These are phyloP conservation scores for Penicillium lagena DNA, from an alignment of 495 filamentous ascomycete species.

Conservation along the genomic window DNA sequence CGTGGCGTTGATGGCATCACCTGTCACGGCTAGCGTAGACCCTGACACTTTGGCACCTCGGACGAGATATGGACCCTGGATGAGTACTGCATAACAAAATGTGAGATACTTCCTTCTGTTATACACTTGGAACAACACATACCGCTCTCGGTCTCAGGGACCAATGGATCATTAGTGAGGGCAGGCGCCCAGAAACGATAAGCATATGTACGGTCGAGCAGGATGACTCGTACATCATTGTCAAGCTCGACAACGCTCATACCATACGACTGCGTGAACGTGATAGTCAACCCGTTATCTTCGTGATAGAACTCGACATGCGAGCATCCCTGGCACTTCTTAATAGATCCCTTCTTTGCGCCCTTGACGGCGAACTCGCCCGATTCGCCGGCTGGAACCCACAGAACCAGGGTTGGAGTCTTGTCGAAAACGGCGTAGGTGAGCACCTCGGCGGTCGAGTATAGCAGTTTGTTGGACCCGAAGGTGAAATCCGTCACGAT, in stretches of 20 bases:
- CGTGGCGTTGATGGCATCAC: slow-evolving; percentile 59
- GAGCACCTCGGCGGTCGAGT: slow-evolving; percentile 55
- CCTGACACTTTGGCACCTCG: slow-evolving; percentile 47
- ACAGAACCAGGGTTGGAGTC: slow-evolving; percentile 44
- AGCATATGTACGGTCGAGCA: slow-evolving; percentile 46
- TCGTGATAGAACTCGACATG: slow-evolving; percentile 29
- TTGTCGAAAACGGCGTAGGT: slow-evolving; percentile 45
- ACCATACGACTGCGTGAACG: slow-evolving; percentile 38
- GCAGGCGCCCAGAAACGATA: slow-evolving; percentile 53
- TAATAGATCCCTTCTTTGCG: slow-evolving; percentile 29
- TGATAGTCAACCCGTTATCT: slow-evolving; percentile 26
- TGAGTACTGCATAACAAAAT: slow-evolving; percentile 39
- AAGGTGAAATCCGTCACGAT: slow-evolving; percentile 52
- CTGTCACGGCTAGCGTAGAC: slow-evolving; percentile 47
- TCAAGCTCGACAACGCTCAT: slow-evolving; percentile 42
- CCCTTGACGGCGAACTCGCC: slow-evolving; percentile 49
- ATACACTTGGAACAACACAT: slow-evolving; percentile 3
- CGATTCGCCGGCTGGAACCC: slow-evolving; percentile 46
- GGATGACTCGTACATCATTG: slow-evolving; percentile 32
- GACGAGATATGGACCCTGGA: slow-evolving; percentile 57
- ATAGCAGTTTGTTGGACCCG: slow-evolving; percentile 43
- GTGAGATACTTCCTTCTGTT: too few relatives aligned
- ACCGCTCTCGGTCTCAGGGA: slow-evolving; percentile 38
- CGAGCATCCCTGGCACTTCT: slow-evolving; percentile 25
- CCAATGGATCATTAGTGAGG: slow-evolving; percentile 43